Evolutionary conservation across 2,329 filamentous ascomycete species (phyloP).

Genomic region (Pseudogymnoascus sp.): DNA sequence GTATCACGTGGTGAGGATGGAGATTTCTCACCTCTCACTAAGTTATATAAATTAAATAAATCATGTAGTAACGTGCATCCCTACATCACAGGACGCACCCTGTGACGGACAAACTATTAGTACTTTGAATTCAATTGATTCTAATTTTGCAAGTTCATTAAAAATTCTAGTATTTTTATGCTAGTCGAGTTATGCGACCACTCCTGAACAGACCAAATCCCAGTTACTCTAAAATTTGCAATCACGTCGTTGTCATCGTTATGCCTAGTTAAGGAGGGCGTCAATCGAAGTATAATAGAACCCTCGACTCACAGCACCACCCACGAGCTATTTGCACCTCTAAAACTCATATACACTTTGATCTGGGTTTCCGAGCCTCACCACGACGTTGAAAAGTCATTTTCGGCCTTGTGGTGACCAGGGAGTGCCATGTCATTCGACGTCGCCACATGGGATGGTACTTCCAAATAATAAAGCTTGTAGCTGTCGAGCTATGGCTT

Average conservation of each 20-base stretch:
- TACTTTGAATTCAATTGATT: too few relatives aligned
- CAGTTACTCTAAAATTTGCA: constrained; percentile 16
- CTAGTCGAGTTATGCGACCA: constrained; percentile 16
- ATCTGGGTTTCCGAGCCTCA: constrained; percentile 18
- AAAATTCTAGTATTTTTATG: too few relatives aligned
- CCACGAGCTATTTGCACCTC: constrained; percentile 18
- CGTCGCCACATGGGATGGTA: background rate
- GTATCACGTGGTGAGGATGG: too few relatives aligned
- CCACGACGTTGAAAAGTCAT: background rate
- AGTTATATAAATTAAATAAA: too few relatives aligned
- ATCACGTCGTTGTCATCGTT: constrained; percentile 14
- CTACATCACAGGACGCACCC: too few relatives aligned
- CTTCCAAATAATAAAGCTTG: background rate
- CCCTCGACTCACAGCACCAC: constrained; percentile 16
- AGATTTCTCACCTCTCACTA: too few relatives aligned
- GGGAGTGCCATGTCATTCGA: background rate
- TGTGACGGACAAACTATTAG: too few relatives aligned
- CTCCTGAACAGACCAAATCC: constrained; percentile 15
- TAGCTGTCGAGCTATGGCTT: too few relatives aligned
- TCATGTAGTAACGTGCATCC: background rate
- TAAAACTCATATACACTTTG: constrained; percentile 18
- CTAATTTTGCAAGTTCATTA: too few relatives aligned
- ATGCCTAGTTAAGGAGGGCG: constrained; percentile 12
- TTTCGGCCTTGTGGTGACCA: background rate
- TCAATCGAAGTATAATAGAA: constrained; percentile 15